A percentile compares a stretch with the other conserved stretches of the same genome.
Evolutionary conservation across 495 filamentous ascomycete species (phyloP).

Genomic region (Delitschia confertaspora): DNA sequence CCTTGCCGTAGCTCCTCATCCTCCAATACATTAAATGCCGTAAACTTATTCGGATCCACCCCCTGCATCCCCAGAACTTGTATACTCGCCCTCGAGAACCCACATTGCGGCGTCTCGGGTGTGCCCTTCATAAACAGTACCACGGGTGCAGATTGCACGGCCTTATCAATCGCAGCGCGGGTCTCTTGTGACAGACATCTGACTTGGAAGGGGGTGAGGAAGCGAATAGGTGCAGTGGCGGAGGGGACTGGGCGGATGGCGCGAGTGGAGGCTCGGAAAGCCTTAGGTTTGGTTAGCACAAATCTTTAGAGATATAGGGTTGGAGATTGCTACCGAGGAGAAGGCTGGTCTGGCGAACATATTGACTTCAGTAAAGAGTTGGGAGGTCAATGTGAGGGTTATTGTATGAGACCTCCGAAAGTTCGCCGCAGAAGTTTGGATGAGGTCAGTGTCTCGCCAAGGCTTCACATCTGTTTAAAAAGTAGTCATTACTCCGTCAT

Average conservation of each 20-base stretch:
- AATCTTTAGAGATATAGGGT: not conserved
- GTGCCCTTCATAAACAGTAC: constrained; percentile 99
- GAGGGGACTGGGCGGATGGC: constrained; percentile 16
- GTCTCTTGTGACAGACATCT: constrained; percentile 72
- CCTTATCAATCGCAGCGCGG: constrained; percentile 73
- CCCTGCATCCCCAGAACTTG: constrained; percentile 92
- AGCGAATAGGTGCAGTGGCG: constrained; percentile 22
- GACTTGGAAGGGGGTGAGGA: constrained; percentile 33
- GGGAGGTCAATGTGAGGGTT: not conserved
- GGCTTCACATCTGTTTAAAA: too few relatives aligned
- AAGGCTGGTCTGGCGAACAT: constrained; percentile 25
- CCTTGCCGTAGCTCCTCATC: constrained; percentile 78
- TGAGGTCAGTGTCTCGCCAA: constrained; percentile 6
- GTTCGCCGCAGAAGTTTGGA: constrained; percentile 16
- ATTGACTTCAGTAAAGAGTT: not conserved
- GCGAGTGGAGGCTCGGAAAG: constrained; percentile 19
- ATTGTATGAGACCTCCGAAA: constrained; percentile 13
- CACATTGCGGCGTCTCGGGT: constrained; percentile 93
- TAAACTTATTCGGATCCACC: constrained; percentile 92
- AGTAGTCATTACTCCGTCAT: too few relatives aligned
- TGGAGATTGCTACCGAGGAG: constrained; percentile 10
- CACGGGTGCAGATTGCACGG: constrained; percentile 73
- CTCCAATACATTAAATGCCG: constrained; percentile 93
- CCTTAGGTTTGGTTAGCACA: constrained; percentile 11
- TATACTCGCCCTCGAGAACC: constrained; percentile 90